Percentiles rank a stretch among this genome's conserved stretches.
These are phyloP conservation scores for Trichoderma reesei DNA, from an alignment of 495 filamentous ascomycete species.

Conservation along the genomic window DNA sequence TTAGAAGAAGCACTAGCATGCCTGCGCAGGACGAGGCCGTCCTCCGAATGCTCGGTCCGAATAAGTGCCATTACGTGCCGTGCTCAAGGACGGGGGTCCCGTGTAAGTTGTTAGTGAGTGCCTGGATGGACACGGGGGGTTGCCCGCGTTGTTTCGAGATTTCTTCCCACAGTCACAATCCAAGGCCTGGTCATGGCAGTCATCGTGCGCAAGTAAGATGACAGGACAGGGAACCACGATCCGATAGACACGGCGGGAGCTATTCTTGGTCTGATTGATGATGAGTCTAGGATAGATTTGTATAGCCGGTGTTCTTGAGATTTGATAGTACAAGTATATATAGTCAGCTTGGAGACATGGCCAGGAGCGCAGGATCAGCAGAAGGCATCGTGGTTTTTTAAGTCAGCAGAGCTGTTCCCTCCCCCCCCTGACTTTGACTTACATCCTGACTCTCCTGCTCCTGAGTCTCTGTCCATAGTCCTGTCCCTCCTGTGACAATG, in stretches of 20 bases:
- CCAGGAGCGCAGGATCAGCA: too few species aligned
- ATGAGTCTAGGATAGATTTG: too few species aligned
- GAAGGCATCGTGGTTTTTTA: too few species aligned
- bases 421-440: not conserved
- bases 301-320: too few species aligned
- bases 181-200: too few species aligned
- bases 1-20: not conserved
- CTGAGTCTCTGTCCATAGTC: not conserved
- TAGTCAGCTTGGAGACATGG: too few species aligned
- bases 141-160: not conserved
- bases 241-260: too few species aligned
- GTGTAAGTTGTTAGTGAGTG: not conserved
- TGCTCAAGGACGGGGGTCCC: not conserved
- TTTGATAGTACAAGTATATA: too few species aligned
- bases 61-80: not conserved
- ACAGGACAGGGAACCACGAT: too few species aligned
- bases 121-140: not conserved
- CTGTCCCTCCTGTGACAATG: not conserved
- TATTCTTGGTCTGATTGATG: too few species aligned
- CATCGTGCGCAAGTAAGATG: too few species aligned
- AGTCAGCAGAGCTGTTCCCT: not conserved
- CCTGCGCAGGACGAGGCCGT: not conserved
- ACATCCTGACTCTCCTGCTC: not conserved
- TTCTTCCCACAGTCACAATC: not conserved
- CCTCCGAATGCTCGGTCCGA: conserved; percentile 3